Conservation (phyloP, 192 early-diverging fungal genomes). For the Lobosporangium transversale region DNA sequence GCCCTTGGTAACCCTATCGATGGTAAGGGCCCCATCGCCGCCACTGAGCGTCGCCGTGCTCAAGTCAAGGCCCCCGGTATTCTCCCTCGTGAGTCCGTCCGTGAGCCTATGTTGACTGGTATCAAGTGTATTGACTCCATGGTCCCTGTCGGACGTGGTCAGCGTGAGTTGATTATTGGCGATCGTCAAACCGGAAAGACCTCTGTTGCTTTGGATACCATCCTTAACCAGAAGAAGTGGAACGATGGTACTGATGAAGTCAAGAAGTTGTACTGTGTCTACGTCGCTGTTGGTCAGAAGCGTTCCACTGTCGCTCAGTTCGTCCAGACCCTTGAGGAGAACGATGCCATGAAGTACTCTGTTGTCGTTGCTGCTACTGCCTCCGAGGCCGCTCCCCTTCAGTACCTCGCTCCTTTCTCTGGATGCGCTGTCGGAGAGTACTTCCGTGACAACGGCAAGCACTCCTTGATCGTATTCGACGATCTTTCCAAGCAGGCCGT, state of each 20-base stretch:
- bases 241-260: slow-evolving; percentile 93
- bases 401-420: slow-evolving; percentile 98
- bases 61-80: slow-evolving; percentile 99
- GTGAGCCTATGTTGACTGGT: slow-evolving; percentile 99
- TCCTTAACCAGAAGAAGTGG: slow-evolving; percentile 99
- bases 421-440: slow-evolving; percentile 98
- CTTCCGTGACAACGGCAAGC: slow-evolving; percentile 99
- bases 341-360: slow-evolving; percentile 97
- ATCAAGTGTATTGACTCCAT: slow-evolving; percentile 99
- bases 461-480: slow-evolving; percentile 99
- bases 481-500: slow-evolving; percentile 99
- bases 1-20: slow-evolving; percentile 99
- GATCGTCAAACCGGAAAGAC: slow-evolving; percentile 99
- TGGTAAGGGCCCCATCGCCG: slow-evolving; percentile 96
- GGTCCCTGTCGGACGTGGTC: slow-evolving; percentile 99
- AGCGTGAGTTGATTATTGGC: slow-evolving; percentile 99
- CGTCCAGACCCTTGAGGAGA: slow-evolving; percentile 97
- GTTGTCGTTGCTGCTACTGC: slow-evolving; percentile 98
- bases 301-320: slow-evolving; percentile 99
- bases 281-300: slow-evolving; percentile 99
- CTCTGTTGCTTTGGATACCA: slow-evolving; percentile 97
- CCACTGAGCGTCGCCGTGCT: slow-evolving; percentile 88
- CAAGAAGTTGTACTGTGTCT: slow-evolving; percentile 99
- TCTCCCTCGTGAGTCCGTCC: slow-evolving; percentile 98
- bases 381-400: slow-evolving; percentile 98